phyloP scores from a whole-genome alignment of 441 rosid species.

The Viola pubescens region DNA sequence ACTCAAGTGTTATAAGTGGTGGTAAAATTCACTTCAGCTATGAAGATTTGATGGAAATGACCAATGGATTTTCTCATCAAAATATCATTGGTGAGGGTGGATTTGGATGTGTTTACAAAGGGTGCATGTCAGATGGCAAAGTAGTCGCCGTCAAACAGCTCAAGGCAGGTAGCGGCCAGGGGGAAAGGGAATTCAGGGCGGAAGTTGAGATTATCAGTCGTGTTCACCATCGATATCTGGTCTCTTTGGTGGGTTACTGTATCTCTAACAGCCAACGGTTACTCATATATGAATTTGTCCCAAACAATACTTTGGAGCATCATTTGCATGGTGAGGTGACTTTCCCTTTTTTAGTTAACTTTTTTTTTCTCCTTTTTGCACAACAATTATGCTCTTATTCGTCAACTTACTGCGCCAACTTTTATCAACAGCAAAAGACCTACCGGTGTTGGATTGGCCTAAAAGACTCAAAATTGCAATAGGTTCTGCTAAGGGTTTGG shows the following conservation, averaged over 20 bases:
- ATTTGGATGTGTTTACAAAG: conserved; percentile 74
- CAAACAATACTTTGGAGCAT: conserved; percentile 70
- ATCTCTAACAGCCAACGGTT: conserved; percentile 51
- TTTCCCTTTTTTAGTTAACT: not conserved
- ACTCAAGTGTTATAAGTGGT: conserved; percentile 35
- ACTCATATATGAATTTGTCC: conserved; percentile 78
- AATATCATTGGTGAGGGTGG: conserved; percentile 85
- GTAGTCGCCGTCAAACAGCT: conserved; percentile 76
- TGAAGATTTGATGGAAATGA: conserved; percentile 64
- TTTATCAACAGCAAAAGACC: conserved; percentile 37
- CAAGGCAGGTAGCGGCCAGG: conserved; percentile 83
- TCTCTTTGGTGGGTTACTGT: conserved; percentile 71
- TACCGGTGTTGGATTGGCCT: conserved; percentile 61
- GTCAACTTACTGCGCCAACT: not conserved
- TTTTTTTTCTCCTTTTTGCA: not conserved
- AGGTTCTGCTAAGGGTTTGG: conserved; percentile 90
- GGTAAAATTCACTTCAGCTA: conserved; percentile 50
- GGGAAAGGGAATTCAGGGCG: conserved; percentile 78
- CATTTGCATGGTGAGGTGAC: conserved; percentile 61
- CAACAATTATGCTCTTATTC: conserved; percentile 5
- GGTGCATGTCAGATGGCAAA: conserved; percentile 44
- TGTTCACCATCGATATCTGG: conserved; percentile 84
- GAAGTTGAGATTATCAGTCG: conserved; percentile 91
- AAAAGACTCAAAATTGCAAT: conserved; percentile 66
- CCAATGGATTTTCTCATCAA: conserved; percentile 54